A percentile compares a stretch with the other conserved stretches of the same genome.
Conservation (phyloP, 2,329 filamentous ascomycete genomes). For the Talaromyces pinophilus region DNA sequence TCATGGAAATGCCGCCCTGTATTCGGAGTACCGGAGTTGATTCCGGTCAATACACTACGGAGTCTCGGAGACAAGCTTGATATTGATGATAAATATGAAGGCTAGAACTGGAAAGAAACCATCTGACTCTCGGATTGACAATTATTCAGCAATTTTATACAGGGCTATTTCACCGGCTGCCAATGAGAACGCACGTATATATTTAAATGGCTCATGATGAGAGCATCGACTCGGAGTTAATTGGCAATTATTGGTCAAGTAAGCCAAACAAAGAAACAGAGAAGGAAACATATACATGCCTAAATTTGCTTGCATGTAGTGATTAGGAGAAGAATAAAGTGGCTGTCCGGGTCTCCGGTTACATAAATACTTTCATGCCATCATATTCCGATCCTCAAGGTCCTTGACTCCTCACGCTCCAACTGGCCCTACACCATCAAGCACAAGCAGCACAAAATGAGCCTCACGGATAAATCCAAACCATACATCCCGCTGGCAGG, state of each 20-base stretch:
- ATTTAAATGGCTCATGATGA: not conserved
- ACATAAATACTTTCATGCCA: slow-evolving; percentile 3
- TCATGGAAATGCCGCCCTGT: not conserved
- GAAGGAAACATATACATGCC: not conserved
- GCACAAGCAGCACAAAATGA: not conserved
- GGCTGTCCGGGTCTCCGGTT: not conserved
- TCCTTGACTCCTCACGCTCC: not conserved
- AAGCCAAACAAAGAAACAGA: not conserved
- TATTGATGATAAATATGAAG: not conserved
- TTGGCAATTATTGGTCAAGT: not conserved
- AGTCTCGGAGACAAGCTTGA: not conserved
- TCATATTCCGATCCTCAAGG: not conserved
- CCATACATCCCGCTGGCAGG: not conserved
- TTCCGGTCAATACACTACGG: not conserved
- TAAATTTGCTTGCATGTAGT: not conserved
- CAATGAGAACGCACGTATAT: not conserved
- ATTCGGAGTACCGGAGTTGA: not conserved
- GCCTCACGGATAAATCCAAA: not conserved
- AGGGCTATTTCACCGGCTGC: not conserved
- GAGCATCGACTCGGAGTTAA: not conserved
- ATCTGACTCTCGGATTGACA: not conserved
- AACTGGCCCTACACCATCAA: not conserved
- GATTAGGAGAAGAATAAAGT: not conserved
- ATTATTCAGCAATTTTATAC: not conserved
- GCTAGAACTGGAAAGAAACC: not conserved